Evolutionary conservation across 805 yeast species (phyloP), one percentile per base, ranked within the genome.

Genomic region (Torulaspora gathmanii): DNA sequence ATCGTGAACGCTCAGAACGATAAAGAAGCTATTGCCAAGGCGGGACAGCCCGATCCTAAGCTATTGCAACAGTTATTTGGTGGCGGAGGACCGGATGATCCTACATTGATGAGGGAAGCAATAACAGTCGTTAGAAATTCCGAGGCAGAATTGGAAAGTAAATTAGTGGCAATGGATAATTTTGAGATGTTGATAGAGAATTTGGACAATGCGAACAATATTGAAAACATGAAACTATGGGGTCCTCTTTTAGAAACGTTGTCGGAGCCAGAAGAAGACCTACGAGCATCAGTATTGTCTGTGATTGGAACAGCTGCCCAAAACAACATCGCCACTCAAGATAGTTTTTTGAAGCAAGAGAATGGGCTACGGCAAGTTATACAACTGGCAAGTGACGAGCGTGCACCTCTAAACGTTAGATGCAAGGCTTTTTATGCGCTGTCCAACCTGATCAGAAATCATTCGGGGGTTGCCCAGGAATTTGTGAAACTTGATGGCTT

Each of bases 161-260:
- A 83, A 55, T 71, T 82, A 41, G 76, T 78, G 7, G 95, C 97
- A 0, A 76, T 89, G 49, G 97, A 91, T 53, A 87, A 88, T 63
- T 84, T 91, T 58, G 96, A 91, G 63, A 88, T 90, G 91, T 71
- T 91, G 41, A 83, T 93, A 39, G 98, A 91, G 61, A 89, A 89
- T 58, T 67, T 91, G 49, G 98, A 93, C 65, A 93, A 93, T 64
- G 98, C 98, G 19, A 90, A 91, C 67, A 88, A 88, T 58, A 82
- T 91, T 53, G 91, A 86, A 52, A 85, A 83, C 56, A 61, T 90
- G 71, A 78, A 80, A 52, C 73, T 89, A 51, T 93, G 98, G 99
- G 79, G 74, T 17, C 71, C 81, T 2, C 63, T 90, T 34, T 69
- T 88, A n/a, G 61, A 65, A 1, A 75, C 76, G 42, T 68, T 89